These are phyloP conservation scores for Staphylotrichum longicolle DNA, from an alignment of 495 filamentous ascomycete species.

Conservation along the genomic window DNA sequence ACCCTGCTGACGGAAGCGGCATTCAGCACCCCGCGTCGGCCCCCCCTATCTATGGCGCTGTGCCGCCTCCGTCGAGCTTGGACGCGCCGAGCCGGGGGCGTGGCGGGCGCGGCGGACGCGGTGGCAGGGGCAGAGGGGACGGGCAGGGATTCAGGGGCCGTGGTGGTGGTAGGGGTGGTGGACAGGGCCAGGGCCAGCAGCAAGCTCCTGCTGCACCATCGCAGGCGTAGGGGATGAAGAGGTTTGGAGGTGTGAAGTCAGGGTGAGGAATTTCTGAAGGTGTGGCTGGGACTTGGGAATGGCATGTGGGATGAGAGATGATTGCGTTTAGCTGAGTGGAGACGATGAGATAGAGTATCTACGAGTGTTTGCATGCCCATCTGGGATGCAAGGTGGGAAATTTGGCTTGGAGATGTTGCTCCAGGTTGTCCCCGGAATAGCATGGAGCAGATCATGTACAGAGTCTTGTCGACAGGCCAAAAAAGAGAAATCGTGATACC, in stretches of 20 bases:
- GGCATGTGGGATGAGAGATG: background rate
- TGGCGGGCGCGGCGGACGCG: conserved; percentile 33
- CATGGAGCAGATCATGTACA: too few species aligned
- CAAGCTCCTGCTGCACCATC: conserved; percentile 6
- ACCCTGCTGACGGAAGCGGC: conserved; percentile 11
- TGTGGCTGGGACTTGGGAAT: too few species aligned
- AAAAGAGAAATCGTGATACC: too few species aligned
- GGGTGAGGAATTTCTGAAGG: too few species aligned
- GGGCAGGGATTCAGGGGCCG: conserved; percentile 13
- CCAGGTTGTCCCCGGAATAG: too few species aligned
- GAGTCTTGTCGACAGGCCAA: too few species aligned
- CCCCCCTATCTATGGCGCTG: conserved; percentile 58
- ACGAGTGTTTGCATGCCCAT: too few species aligned
- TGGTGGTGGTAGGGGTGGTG: conserved; percentile 27
- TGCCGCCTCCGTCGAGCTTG: conserved; percentile 74
- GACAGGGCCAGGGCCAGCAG: conserved; percentile 9
- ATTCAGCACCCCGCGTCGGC: conserved; percentile 21
- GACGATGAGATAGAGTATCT: background rate
- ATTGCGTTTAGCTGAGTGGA: background rate
- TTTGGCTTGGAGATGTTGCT: too few species aligned
- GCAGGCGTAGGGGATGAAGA: background rate
- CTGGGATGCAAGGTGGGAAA: background rate
- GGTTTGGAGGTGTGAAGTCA: background rate
- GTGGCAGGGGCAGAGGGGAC: conserved; percentile 20
- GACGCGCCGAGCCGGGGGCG: conserved; percentile 57